These are phyloP conservation scores for Trametes cingulata DNA, from an alignment of 768 basidiomycete genomes.

Conservation along the genomic window DNA sequence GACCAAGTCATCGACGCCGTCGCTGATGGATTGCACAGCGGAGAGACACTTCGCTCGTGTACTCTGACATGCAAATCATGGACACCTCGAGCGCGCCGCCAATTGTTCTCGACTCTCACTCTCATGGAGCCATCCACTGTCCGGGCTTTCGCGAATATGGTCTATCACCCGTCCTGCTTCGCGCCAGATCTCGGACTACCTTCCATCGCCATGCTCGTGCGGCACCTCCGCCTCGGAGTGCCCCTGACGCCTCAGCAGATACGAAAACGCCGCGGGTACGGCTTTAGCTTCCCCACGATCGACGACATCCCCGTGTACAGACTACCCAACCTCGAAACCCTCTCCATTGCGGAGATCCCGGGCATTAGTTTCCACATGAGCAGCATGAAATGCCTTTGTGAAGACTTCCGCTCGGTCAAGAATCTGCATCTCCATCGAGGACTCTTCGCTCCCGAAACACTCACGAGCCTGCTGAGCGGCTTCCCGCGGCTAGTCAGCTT, in stretches of 20 bases:
- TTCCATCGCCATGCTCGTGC: neutral
- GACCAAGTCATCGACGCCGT: constrained; percentile 5
- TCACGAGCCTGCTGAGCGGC: neutral
- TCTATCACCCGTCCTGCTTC: neutral
- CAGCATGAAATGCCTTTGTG: neutral
- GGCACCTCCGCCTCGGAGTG: neutral
- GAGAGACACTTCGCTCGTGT: neutral
- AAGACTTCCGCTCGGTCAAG: neutral
- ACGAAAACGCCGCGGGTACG: neutral
- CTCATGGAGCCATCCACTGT: constrained; percentile 4
- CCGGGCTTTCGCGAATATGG: neutral
- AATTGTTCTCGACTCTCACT: constrained; percentile 1
- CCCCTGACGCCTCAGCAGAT: neutral
- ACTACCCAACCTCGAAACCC: neutral
- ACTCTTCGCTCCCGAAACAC: neutral
- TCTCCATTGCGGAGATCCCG: neutral
- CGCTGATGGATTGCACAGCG: neutral
- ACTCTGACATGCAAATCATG: neutral
- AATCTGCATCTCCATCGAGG: neutral
- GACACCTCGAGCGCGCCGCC: neutral
- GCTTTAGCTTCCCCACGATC: constrained; percentile 1
- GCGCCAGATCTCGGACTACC: too few species aligned
- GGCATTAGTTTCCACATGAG: neutral
- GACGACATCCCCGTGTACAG: neutral
- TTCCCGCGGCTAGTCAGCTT: neutral